phyloP scores from a whole-genome alignment of 352 stramenopile species.

The Phytophthora quininea region DNA sequence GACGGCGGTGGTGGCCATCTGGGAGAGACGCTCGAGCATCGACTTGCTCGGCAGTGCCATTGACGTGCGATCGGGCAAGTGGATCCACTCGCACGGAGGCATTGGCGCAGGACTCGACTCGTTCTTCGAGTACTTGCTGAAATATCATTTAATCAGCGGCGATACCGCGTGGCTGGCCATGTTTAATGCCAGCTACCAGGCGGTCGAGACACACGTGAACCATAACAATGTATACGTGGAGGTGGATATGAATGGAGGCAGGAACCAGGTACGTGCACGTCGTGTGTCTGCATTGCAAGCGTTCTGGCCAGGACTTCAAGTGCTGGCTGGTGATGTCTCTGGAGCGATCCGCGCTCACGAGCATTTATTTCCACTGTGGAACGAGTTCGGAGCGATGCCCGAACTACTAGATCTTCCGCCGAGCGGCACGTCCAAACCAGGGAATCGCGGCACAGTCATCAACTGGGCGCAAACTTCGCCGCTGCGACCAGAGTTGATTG shows the following conservation, averaged over 20 bases:
- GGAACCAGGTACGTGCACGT: conserved; percentile 55
- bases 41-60: conserved; percentile 96
- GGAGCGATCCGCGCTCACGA: conserved; percentile 92
- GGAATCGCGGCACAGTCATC: conserved; percentile 55
- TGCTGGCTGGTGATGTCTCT: conserved; percentile 93
- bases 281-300: conserved; percentile 92
- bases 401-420: conserved; percentile 92
- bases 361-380: conserved; percentile 94
- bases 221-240: conserved; percentile 82
- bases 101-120: conserved; percentile 96
- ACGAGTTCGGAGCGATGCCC: conserved; percentile 94
- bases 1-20: conserved; percentile 78
- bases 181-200: conserved; percentile 87
- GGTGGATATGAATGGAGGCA: conserved; percentile 87
- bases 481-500: conserved; percentile 96
- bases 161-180: conserved; percentile 92
- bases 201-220: conserved; percentile 80
- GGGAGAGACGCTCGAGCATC: conserved; percentile 73
- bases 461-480: conserved; percentile 88
- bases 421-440: conserved; percentile 29
- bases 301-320: conserved; percentile 97
- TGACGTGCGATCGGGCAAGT: conserved; percentile 89
- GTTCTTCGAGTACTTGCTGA: conserved; percentile 99
- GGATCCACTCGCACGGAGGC: conserved; percentile 75
- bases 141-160: conserved; percentile 96